Evolutionary conservation across 2,329 filamentous ascomycete species (phyloP).

Genomic region (Botrytis elliptica): DNA sequence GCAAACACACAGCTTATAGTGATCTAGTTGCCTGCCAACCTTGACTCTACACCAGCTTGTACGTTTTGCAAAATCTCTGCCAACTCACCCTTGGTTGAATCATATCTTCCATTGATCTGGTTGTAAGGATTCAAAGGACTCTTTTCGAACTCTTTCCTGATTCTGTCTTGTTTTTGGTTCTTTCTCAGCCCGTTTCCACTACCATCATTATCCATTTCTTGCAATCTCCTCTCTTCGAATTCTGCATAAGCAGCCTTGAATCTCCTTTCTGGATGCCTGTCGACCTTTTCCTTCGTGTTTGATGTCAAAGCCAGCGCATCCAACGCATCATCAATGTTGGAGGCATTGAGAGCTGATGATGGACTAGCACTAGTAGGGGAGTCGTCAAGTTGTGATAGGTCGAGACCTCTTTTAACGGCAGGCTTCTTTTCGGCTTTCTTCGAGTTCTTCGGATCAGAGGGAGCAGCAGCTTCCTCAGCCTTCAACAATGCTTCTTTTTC

Average conservation of each 20-base stretch:
- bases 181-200: slow-evolving; percentile 69
- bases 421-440: slow-evolving; percentile 69
- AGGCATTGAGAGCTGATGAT: slow-evolving; percentile 66
- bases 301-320: slow-evolving; percentile 73
- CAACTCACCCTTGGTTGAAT: slow-evolving; percentile 77
- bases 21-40: slow-evolving; percentile 48
- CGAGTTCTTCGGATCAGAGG: slow-evolving; percentile 51
- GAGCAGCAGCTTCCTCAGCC: slow-evolving; percentile 71
- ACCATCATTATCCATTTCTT: slow-evolving; percentile 83
- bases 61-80: slow-evolving; percentile 63
- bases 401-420: slow-evolving; percentile 58
- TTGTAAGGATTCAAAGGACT: slow-evolving; percentile 95
- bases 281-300: slow-evolving; percentile 66
- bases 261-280: slow-evolving; percentile 83
- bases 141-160: slow-evolving; percentile 92
- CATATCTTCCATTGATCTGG: slow-evolving; percentile 72
- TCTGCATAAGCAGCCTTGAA: slow-evolving; percentile 82
- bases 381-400: slow-evolving; percentile 71
- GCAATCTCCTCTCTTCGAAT: slow-evolving; percentile 76
- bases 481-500: slow-evolving; percentile 80
- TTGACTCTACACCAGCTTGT: slow-evolving; percentile 70
- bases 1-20: not conserved
- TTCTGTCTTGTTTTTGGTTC: slow-evolving; percentile 80
- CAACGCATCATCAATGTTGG: slow-evolving; percentile 90
- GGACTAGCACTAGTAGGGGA: slow-evolving; percentile 41